Base-by-base conservation (phyloP, 106 monocot species). In the Dendrobium catenatum region DNA sequence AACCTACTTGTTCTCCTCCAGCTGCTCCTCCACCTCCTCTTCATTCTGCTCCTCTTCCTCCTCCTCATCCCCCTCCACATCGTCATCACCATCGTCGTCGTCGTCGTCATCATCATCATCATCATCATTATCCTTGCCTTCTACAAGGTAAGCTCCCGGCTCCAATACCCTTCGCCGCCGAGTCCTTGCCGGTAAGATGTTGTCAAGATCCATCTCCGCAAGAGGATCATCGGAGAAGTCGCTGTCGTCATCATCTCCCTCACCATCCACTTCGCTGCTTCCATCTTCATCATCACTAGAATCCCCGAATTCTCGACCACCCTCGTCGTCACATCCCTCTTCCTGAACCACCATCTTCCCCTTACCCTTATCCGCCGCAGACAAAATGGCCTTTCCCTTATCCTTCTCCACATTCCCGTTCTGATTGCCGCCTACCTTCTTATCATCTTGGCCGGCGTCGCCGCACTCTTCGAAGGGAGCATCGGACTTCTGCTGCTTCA, bases 151-250 rank as follows among this genome's bases (percentile, higher is more conserved):
- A 22, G 89, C 82, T 27, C 89, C 89, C 8, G 85, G 87, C n/a
- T 31, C 77, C 9, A 81, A 77, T 11, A 87, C 83, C 15, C 58
- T 81, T 42, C 83, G n/a, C 51, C 84, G 56, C 70, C 87, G 81
- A 22, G 89, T 92, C 86, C 92, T 87, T 67, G 85, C 85, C 0
- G 89, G 92, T 41, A 92, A 78, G 42, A 92, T 92, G 55, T 89
- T 92, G 42, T 87, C 85, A 61, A 89, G 80, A 84, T 89, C 92
- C 20, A 92, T 89, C 87, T 92, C 92, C 11, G 86, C 85, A 2
- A 86, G 80, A 2, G 92, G 92, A 76, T 89, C 89, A 42, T 92
- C 92, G 1, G 75, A 79, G 68, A 82, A 85, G 58, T 86, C 88
- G 27, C 59, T 77, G 37, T 79, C 81, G 6, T 85, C 87, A 6